phyloP scores from a whole-genome alignment of 345 rosid species.

The Mangifera indica region DNA sequence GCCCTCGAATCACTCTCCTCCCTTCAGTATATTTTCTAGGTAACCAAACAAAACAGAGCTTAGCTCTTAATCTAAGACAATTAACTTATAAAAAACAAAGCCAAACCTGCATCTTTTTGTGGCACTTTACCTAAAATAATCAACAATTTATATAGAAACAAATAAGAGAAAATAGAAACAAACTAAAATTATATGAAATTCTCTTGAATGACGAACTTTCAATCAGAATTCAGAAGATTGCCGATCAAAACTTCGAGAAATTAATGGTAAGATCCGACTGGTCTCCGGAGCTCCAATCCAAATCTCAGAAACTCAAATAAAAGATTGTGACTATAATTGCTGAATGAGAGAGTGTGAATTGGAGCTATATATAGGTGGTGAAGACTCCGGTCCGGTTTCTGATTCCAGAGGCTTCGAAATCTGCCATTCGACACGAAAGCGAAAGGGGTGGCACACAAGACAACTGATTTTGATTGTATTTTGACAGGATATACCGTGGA shows the following conservation, averaged over 20 bases:
- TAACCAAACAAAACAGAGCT: constrained; percentile 21
- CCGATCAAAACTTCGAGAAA: constrained; percentile 24
- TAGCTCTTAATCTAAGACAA: constrained; percentile 3
- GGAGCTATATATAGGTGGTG: constrained; percentile 1
- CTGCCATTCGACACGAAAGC: constrained; percentile 5
- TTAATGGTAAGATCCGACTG: not conserved
- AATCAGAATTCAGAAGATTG: constrained; percentile 24
- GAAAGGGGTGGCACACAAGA: constrained; percentile 22
- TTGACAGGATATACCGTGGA: not conserved
- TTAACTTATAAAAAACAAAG: constrained; percentile 2
- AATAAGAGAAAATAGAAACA: constrained; percentile 14
- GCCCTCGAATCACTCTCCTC: constrained; percentile 6
- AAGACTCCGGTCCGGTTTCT: constrained; percentile 5
- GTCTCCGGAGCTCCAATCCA: constrained; percentile 15
- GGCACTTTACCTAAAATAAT: constrained; percentile 25
- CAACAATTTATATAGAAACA: not conserved
- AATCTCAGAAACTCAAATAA: not conserved
- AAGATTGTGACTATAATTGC: too few species aligned
- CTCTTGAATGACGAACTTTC: constrained; percentile 57
- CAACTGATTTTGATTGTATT: not conserved
- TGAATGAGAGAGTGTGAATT: too few species aligned
- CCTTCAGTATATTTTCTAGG: constrained; percentile 3
- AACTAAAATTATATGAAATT: constrained; percentile 1
- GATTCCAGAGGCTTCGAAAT: constrained; percentile 26
- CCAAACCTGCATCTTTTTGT: constrained; percentile 6